Base-by-base conservation (phyloP, 495 filamentous ascomycete species). In the Clohesyomyces aquaticus region DNA sequence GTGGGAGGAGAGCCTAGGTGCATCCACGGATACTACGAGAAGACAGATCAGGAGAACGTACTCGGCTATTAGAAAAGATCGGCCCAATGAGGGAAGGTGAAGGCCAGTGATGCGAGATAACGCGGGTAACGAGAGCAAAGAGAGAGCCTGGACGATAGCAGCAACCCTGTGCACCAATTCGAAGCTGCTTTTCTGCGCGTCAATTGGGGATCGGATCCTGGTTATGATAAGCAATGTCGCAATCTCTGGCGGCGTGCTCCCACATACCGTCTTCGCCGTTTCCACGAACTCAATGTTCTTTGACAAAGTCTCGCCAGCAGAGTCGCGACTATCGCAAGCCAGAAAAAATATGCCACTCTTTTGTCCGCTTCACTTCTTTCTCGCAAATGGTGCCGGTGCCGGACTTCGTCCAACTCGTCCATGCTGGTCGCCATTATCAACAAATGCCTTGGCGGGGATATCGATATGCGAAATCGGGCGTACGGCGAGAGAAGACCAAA, bases 331-430 rank as follows among this genome's bases (percentile, higher is more conserved):
- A 63, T 49, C 18, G 26, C 38, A 50, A 63, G 25, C 60, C 60
- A 63, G 22, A 63, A 22, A 2, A 55, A 8, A 16, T 41, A 25
- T 1, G 41, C 52, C 4, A 63, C 19, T 19, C 27, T 50, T 29
- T 56, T 45, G 27, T 63, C 45, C 21, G 6, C 14, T 26, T 49
- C 41, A 22, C 51, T 48, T 16, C 60, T 50, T 26, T 63, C 51
- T 19, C 28, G 38, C 18, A 63, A 18, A 32, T 63, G 60, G 28
- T 63, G 50, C 28, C 56, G 51, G 41, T 63, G 52, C 4, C 60
- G 51, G n/a, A 56, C 52, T n/a, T 63, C 51, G n/a, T 56, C 60
- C 29, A 63, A 42, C 18, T 55, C 50, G 19, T 55, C 60, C 3
- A 48, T 56, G 14, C 14, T 14, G 32, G 6, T 38, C 6, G 32